phyloP scores from a whole-genome alignment of 164 flowering plant genomes.

The Litsea cubeba region DNA sequence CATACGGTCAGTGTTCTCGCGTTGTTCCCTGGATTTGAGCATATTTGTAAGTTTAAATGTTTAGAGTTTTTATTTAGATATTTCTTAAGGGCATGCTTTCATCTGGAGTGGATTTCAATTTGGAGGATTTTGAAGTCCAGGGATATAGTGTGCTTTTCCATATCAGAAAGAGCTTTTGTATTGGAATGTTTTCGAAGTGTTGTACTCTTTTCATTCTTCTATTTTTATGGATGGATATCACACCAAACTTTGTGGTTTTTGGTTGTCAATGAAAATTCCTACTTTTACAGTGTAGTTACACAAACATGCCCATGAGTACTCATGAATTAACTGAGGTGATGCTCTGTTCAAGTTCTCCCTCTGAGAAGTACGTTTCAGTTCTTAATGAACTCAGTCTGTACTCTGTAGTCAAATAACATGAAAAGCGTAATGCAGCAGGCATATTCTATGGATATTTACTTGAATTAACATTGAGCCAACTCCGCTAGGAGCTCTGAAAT shows the following conservation, averaged over 20 bases:
- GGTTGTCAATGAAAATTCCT: no score
- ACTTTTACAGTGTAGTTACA: neutral
- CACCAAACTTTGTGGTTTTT: no score
- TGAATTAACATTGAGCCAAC: neutral
- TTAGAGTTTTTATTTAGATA: no score
- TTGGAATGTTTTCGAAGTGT: no score
- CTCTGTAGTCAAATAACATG: neutral
- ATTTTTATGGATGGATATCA: no score
- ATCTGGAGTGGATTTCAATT: no score
- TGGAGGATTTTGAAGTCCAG: no score
- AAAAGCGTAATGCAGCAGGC: neutral
- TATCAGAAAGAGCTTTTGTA: no score
- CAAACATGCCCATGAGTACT: neutral
- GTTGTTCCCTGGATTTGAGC: neutral
- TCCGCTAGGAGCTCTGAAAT: neutral
- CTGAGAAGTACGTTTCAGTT: neutral
- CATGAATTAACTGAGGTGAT: neutral
- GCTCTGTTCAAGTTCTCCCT: neutral
- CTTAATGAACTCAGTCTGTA: neutral
- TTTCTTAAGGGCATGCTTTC: no score
- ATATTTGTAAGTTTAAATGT: no score
- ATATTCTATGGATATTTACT: neutral
- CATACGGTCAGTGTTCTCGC: conserved; percentile 65
- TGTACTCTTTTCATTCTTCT: no score
- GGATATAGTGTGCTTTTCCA: no score